Evolutionary conservation across 345 rosid species (phyloP), one percentile per base, ranked within the genome.

Genomic region (Rhodomyrtus tomentosa): DNA sequence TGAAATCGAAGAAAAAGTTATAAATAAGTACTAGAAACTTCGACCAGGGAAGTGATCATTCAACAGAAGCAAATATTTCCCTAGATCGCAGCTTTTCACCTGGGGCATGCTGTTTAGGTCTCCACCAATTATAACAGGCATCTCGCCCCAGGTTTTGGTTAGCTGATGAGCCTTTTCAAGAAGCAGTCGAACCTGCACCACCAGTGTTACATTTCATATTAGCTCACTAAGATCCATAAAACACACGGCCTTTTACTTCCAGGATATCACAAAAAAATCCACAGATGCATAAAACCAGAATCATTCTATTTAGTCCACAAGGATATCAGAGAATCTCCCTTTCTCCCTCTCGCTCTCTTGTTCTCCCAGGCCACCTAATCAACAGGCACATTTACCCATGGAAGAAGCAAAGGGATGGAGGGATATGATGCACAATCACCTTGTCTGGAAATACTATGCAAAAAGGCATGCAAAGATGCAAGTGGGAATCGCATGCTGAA

Each of bases 101-200:
- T 89, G 90, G 86, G 98, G 98, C 80, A 93, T 86, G 90, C 97
- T 93, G 82, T 96, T 96, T 36, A 92, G 89, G 90, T 96, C 98
- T 36, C 99, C 99, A 38, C 91, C 93, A 42, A 96, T 86, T 45
- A 95, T 84, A 88, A 94, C 91, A 85, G 98, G 98, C 88, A 95
- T 93, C 88, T 87, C 82, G 62, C 96, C 98, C 96, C 97, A 95
- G 88, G 91, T 91, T 87, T 93, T 90, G 51, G 95, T 93, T 90
- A 96, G 87, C 89, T 91, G 84, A 88, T 95, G 87, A 84, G 95
- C 98, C 88, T 87, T 92, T 91, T 94, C 96, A 83, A 96, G 91
- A 88, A 95, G 92, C 73, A 94, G 84, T 84, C 96, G 90, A 48
- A 96, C 90, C 99, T 96, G 86, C 42, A 90, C 29, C 76, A 88